Base-by-base conservation (phyloP, 164 flowering plant genomes). In the Buxus sempervirens region DNA sequence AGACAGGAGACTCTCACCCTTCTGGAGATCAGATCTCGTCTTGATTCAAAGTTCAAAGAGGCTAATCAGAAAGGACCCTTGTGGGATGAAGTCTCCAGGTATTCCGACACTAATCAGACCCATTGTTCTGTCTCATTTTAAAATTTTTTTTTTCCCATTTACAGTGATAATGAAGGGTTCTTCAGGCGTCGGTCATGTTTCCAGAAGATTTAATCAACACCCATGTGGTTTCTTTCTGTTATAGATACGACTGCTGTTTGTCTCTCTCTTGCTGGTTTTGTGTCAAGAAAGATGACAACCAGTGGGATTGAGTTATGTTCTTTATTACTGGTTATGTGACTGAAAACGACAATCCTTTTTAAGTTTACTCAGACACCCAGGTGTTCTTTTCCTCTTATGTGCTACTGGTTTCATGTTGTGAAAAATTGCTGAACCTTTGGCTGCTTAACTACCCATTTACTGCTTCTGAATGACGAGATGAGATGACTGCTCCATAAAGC, bases 81-180 rank as follows among this genome's bases (percentile, higher is more conserved):
- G 56, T 95, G 98, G 98, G 96, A 95, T 75, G 98, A 95, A 77
- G 89, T 95, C 67, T 87, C 98, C 51, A 92, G 98, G 98, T 92
- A 74, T 42, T n/a, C 15, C n/a, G 12, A 41, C 23, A 15, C 45
- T 25, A 7, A 12, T 2, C 27, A 23, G 42, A 18, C 42, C n/a
- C 58, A 42, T 69, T 22, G 16, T 27, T 56, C 60, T 26, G 9
- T 16, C 10, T 58, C 32, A n/a, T 14, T 8, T 19, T 65, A 23
- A 51, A 16, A 32, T n/a, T 42, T 24, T 1, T 22, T 14, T 14
- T 24, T 13, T 65, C n/a, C n/a, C n/a, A n/a, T n/a, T 20, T 27
- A 7, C 5, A 19, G 59, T 60, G 48, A 28, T 55, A 55, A 56
- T 3, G 28, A 27, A 41, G 62, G 45, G 41, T 15, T 23, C 38